A percentile compares a stretch with the other conserved stretches of the same genome.
These are phyloP conservation scores for Malus sylvestris DNA, from an alignment of 306 rosid genomes.

Conservation along the genomic window DNA sequence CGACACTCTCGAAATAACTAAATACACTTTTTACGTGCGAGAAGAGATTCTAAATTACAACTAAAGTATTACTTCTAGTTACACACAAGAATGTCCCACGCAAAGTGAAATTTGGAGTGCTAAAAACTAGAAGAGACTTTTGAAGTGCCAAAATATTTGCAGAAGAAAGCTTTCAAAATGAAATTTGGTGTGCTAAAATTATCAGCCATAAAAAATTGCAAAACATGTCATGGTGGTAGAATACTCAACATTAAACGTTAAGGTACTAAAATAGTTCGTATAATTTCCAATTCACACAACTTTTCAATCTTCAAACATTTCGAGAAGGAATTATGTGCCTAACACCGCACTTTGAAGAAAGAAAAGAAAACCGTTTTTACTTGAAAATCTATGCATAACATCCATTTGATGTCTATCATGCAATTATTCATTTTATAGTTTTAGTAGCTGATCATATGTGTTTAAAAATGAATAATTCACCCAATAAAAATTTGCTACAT, in stretches of 20 bases:
- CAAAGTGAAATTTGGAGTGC: no score
- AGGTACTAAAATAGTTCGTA: neutral
- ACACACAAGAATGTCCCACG: no score
- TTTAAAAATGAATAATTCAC: no score
- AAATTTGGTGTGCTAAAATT: neutral
- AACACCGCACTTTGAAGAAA: neutral
- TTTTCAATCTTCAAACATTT: neutral
- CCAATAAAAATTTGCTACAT: neutral
- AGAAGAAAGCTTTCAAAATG: no score
- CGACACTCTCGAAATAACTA: no score
- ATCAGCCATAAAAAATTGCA: no score
- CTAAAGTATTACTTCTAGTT: no score
- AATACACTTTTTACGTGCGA: no score
- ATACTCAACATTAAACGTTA: neutral
- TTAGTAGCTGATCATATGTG: no score
- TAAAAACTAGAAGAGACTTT: neutral
- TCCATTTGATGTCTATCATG: neutral
- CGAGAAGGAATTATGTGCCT: constrained; percentile 15
- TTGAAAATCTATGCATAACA: no score
- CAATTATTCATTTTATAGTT: neutral
- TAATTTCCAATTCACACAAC: neutral
- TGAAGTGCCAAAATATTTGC: neutral
- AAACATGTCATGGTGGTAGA: neutral
- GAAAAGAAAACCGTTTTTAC: neutral
- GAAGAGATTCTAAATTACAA: no score